Conservation (phyloP, 148 eudicot species). For the Chenopodium berlandieri region DNA sequence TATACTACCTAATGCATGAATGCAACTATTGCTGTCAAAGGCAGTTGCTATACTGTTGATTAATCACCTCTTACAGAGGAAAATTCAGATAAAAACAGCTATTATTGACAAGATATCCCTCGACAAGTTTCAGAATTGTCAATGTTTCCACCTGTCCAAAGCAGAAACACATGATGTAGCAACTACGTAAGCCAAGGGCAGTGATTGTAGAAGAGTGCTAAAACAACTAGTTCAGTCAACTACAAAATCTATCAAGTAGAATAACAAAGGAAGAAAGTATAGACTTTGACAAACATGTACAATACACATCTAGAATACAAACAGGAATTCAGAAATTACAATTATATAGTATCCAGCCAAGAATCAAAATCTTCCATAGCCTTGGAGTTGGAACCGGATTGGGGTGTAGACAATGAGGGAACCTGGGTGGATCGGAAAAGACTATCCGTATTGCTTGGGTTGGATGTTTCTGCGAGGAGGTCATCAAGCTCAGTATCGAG, state of each 20-base stretch:
- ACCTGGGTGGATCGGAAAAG: slow-evolving; percentile 18
- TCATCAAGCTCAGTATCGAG: slow-evolving; percentile 60
- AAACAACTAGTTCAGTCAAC: background rate
- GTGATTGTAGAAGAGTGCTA: background rate
- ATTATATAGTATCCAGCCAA: slow-evolving; percentile 65
- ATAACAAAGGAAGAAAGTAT: background rate
- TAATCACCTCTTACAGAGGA: background rate
- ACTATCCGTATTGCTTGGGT: slow-evolving; percentile 14
- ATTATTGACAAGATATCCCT: background rate
- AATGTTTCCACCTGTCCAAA: background rate
- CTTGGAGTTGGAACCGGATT: slow-evolving; percentile 45
- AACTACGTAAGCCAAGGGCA: background rate
- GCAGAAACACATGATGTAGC: background rate
- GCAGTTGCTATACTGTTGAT: background rate
- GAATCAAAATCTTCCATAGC: slow-evolving; percentile 82
- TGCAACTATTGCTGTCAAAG: background rate
- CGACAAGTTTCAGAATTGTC: background rate
- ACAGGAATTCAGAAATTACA: background rate
- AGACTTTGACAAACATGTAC: slow-evolving; percentile 8
- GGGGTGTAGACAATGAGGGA: slow-evolving; percentile 25
- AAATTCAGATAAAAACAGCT: background rate
- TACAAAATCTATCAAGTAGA: background rate
- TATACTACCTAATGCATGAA: background rate
- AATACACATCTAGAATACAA: background rate
- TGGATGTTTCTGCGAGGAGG: slow-evolving; percentile 56